Base-by-base conservation (phyloP, 176 grass and related monocot species). In the Coix lacrymajobi region DNA sequence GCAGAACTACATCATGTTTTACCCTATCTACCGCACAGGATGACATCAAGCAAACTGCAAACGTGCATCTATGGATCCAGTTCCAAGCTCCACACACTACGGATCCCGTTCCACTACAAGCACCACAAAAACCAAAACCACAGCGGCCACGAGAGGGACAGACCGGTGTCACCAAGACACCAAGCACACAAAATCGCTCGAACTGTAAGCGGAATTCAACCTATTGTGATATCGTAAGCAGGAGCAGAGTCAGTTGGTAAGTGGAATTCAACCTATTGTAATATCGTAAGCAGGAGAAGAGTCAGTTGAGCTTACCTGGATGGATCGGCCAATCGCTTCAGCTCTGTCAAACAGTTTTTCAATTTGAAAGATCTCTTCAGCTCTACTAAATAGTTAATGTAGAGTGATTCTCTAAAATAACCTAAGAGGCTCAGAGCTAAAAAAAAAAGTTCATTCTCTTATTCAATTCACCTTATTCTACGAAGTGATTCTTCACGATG, bases 271-370 rank as follows among this genome's bases (percentile, higher is more conserved):
- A 57, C 19, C 56, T 60, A 60, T 60, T 10, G 19, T 19, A 14
- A n/a, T 31, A 51, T 38, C 4, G 41, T 43, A 30, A 40, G 11
- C 6, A 16, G 49, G 43, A n/a, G 61, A 10, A 4, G 36, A 30
- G 43, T 72, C 26, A 20, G 26, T 45, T 16, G 63, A 28, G 62
- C 36, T 77, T 74, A 85, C 83, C 73, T 69, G 11, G 28, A 64
- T 11, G 61, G 29, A 79, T 66, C 20, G 20, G 29, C 4, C 19
- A 39, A 8, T 36, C 69, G 39, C 57, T 40, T 22, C 80, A 22
- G 29, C 19, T n/a, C n/a, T n/a, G n/a, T n/a, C n/a, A n/a, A n/a
- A n/a, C n/a, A n/a, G n/a, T n/a, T n/a, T n/a, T n/a, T n/a, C n/a
- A n/a, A n/a, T n/a, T n/a, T n/a, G n/a, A n/a, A n/a, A n/a, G n/a